Evolutionary conservation across 2,329 filamentous ascomycete genomes (phyloP).

Genomic region (Pyrenochaeta sp.): DNA sequence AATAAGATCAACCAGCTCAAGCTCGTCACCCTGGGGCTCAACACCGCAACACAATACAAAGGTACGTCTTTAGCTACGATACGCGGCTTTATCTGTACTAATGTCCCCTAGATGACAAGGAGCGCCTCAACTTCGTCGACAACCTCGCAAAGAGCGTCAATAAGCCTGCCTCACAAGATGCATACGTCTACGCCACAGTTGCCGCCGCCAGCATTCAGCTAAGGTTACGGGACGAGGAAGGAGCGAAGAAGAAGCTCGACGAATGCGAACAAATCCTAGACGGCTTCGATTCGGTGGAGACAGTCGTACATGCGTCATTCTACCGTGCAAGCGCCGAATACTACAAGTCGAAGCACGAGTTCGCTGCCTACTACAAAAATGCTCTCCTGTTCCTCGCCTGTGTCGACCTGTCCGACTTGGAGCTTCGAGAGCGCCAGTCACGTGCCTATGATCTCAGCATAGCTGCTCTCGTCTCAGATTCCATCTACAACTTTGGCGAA

Average conservation of each 20-base stretch:
- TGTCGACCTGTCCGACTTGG: slow-evolving; percentile 80
- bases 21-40: slow-evolving; percentile 88
- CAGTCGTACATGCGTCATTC: slow-evolving; percentile 92
- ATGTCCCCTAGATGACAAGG: slow-evolving; percentile 84
- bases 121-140: slow-evolving; percentile 85
- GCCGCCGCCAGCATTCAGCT: slow-evolving; percentile 89
- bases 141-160: slow-evolving; percentile 87
- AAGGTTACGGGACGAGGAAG: slow-evolving; percentile 78
- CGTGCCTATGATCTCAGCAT: slow-evolving; percentile 93
- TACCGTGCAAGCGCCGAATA: slow-evolving; percentile 95
- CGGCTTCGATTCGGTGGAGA: slow-evolving; percentile 92
- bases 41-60: slow-evolving; percentile 83
- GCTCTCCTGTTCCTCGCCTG: slow-evolving; percentile 97
- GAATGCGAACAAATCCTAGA: slow-evolving; percentile 88
- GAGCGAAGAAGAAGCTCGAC: slow-evolving; percentile 85
- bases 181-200: slow-evolving; percentile 91
- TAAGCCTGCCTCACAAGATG: slow-evolving; percentile 91
- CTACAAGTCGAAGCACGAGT: slow-evolving; percentile 91
- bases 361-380: slow-evolving; percentile 96
- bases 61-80: slow-evolving; percentile 65
- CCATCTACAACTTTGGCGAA: slow-evolving; percentile 99
- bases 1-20: slow-evolving; percentile 99
- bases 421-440: slow-evolving; percentile 75
- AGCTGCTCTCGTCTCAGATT: slow-evolving; percentile 89
- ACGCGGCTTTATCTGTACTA: neutral